These are phyloP conservation scores for Arthrobotrys pseudoclavata DNA, from an alignment of 2,329 filamentous ascomycete genomes.

Conservation along the genomic window DNA sequence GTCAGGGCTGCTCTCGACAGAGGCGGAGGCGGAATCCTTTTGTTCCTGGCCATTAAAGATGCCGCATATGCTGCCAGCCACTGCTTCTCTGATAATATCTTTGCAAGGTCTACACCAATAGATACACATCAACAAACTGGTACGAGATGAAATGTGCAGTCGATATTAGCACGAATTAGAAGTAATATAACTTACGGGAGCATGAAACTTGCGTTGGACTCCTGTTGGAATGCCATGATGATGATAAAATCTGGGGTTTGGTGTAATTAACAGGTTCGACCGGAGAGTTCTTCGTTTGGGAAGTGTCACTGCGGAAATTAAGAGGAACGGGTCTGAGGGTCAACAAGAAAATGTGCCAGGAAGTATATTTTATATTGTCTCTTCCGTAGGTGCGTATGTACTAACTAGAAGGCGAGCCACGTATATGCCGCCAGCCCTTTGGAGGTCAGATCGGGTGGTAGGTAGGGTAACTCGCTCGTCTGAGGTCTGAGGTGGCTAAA, in stretches of 20 bases:
- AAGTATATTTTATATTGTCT: constrained; percentile 30
- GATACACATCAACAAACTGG: constrained; percentile 5
- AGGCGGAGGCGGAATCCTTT: constrained; percentile 33
- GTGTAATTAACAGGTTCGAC: constrained; percentile 29
- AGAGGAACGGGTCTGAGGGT: constrained; percentile 29
- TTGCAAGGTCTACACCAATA: constrained; percentile 42
- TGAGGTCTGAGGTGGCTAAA: constrained; percentile 47
- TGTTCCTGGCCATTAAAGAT: constrained; percentile 51
- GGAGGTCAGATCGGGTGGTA: constrained; percentile 44
- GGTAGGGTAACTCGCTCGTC: constrained; percentile 6
- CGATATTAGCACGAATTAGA: not conserved
- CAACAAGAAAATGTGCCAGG: constrained; percentile 11
- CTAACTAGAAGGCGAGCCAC: constrained; percentile 3
- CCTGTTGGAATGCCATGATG: constrained; percentile 49
- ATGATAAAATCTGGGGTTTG: constrained; percentile 4
- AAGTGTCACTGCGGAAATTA: constrained; percentile 15
- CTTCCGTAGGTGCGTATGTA: constrained; percentile 5
- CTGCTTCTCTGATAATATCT: constrained; percentile 56
- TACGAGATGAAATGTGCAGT: not conserved
- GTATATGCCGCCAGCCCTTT: constrained; percentile 2
- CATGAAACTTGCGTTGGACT: constrained; percentile 47
- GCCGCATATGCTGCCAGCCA: constrained; percentile 42
- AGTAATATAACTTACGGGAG: constrained; percentile 44
- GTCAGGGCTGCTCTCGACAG: constrained; percentile 36
- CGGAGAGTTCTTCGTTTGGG: constrained; percentile 50